Evolutionary conservation across 2,329 filamentous ascomycete species (phyloP), one percentile per base, ranked within the genome.

Genomic region (Spiromastix sp.): DNA sequence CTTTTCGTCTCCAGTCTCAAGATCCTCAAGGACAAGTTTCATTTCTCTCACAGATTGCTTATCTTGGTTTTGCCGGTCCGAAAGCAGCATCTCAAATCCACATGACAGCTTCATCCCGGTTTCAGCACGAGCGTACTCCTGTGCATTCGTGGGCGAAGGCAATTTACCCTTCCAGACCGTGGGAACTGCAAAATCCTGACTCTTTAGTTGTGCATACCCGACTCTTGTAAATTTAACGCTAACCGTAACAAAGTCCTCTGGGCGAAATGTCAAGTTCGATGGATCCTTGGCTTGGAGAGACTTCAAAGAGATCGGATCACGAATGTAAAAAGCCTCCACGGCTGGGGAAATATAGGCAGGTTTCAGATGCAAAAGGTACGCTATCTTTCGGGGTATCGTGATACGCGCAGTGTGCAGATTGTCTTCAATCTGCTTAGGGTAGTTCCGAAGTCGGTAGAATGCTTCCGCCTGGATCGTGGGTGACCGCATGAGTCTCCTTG

Each of bases 251-350:
- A 93, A 72, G 52, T 96, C 89, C 30, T 71, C 60, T 0, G 86
- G 86, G 3, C 77, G 71, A 48, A 98, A 93, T 2, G 59, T 52
- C 2, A 86, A 65, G 0, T 63, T 57, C 1, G 57, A 61, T 0
- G 72, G 57, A 21, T 71, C 66, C 35, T 70, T 64, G 2, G 70
- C 69, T 37, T 78, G 64, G 3, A 94, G 64, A 1, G 78, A 74
- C 37, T 79, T 80, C 28, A 95, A 60, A 1, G 80, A 71, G 38
- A 85, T 70, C 0, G 85, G 80, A 50, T 96, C 87, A 42, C 91
- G 78, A 10, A 94, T 71, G 56, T 96, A 96, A 58, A 98, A 96
- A 1, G 82, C 78, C 57, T 98, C 93, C 2, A 89, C 74, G 1
- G 85, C 86, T 0, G 86, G 77, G 2, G 86, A 80, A 38, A 96